Percentiles rank a stretch among this genome's conserved stretches.
These are phyloP conservation scores for Ogataea neopini DNA, from an alignment of 805 yeast species.

Conservation along the genomic window DNA sequence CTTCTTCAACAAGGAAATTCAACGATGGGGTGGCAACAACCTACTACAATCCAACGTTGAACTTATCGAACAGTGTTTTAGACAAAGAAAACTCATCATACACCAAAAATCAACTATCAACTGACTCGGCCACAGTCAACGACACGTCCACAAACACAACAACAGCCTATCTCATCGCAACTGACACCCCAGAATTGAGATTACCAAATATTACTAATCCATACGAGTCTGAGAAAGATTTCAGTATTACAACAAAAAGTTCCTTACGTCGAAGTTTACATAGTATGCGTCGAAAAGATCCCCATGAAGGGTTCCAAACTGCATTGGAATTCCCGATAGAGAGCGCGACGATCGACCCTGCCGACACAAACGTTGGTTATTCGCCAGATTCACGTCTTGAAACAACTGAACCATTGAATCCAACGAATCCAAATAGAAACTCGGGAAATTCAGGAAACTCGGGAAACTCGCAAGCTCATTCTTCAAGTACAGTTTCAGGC, in stretches of 20 bases:
- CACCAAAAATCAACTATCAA: background rate
- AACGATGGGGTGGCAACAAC: constrained; percentile 7
- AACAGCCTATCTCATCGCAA: constrained; percentile 7
- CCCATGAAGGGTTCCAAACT: constrained; percentile 4
- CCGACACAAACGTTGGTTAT: constrained; percentile 5
- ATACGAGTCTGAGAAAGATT: constrained; percentile 9
- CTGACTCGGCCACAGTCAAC: constrained; percentile 8
- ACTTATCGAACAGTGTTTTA: constrained; percentile 8
- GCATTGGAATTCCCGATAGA: constrained; percentile 5
- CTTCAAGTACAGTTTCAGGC: constrained; percentile 49
- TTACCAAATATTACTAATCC: constrained; percentile 21
- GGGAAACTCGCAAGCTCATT: constrained; percentile 17
- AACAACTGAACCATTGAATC: constrained; percentile 5
- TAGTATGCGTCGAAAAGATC: constrained; percentile 2
- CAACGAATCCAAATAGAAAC: background rate
- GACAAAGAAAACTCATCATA: constrained; percentile 8
- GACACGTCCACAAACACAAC: background rate
- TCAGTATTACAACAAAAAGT: constrained; percentile 3
- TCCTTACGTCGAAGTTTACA: background rate
- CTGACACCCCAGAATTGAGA: constrained; percentile 11
- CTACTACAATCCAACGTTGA: constrained; percentile 8
- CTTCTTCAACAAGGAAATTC: constrained; percentile 10
- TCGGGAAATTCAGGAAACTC: background rate
- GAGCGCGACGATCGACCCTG: constrained; percentile 4
- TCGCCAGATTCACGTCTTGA: constrained; percentile 18